Conservation (phyloP, 1,139 yeast species). For the Geotrichum citri-aurantii region DNA sequence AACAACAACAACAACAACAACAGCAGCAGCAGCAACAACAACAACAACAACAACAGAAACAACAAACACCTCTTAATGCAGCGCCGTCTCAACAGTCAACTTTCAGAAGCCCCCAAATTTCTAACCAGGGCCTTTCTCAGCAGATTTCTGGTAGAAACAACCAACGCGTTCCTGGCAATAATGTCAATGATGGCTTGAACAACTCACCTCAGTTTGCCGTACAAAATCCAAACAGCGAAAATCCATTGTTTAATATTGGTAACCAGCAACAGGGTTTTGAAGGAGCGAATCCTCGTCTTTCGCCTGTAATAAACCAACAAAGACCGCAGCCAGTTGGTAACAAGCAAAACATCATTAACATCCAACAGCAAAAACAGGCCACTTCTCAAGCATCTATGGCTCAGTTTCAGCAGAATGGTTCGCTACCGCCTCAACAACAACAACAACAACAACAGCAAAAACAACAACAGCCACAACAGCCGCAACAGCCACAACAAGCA, state of each 20-base stretch:
- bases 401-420: neutral
- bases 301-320: neutral
- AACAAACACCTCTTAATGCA: neutral
- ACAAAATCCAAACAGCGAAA: neutral
- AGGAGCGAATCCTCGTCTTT: conserved; percentile 4
- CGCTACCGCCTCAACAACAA: conserved; percentile 1
- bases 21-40: no score
- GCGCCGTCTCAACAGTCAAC: neutral
- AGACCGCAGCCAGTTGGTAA: neutral
- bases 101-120: neutral
- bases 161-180: neutral
- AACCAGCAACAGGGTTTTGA: conserved; percentile 5
- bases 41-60: no score
- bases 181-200: neutral
- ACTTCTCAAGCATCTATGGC: neutral
- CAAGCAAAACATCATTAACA: neutral
- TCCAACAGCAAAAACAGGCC: conserved; percentile 8
- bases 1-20: no score
- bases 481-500: neutral
- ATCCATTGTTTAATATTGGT: neutral
- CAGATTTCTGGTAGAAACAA: neutral
- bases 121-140: neutral
- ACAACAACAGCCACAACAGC: neutral
- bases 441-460: conserved; percentile 8
- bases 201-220: neutral